Percentiles rank a stretch among this genome's conserved stretches.
Conservation (phyloP, 2,329 filamentous ascomycete species). For the Colletotrichum musicola region DNA sequence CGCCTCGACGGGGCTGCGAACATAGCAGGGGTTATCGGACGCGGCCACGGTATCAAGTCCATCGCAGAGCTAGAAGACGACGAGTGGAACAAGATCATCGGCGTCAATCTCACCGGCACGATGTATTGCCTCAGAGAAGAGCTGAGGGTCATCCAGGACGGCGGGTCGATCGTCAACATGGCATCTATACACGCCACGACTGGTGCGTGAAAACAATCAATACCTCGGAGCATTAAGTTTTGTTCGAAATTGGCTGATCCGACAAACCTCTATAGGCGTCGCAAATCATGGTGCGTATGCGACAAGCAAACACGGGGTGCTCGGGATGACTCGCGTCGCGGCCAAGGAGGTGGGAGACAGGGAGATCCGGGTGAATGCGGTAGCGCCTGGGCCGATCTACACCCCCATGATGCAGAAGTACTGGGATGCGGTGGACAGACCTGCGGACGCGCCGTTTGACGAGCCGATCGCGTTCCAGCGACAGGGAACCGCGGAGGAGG, state of each 20-base stretch:
- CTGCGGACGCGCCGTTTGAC: slow-evolving; percentile 55
- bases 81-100: slow-evolving; percentile 53
- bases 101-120: slow-evolving; percentile 54
- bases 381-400: slow-evolving; percentile 61
- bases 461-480: slow-evolving; percentile 57
- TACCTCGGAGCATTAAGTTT: neutral
- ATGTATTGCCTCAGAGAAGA: slow-evolving; percentile 56
- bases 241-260: slow-evolving; percentile 44
- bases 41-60: slow-evolving; percentile 54
- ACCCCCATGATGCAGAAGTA: slow-evolving; percentile 63
- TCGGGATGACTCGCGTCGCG: slow-evolving; percentile 50
- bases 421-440: slow-evolving; percentile 47
- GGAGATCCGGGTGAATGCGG: slow-evolving; percentile 56
- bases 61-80: slow-evolving; percentile 60
- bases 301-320: slow-evolving; percentile 52
- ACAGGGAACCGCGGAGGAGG: slow-evolving; percentile 59
- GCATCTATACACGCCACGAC: slow-evolving; percentile 57
- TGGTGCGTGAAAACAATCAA: slow-evolving; percentile 36
- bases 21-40: slow-evolving; percentile 60
- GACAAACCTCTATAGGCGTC: slow-evolving; percentile 40
- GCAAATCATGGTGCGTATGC: slow-evolving; percentile 50
- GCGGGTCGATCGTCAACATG: slow-evolving; percentile 65
- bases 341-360: slow-evolving; percentile 55
- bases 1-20: slow-evolving; percentile 61
- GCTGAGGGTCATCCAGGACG: slow-evolving; percentile 53